Evolutionary conservation across 1,284 basidiomycete species (phyloP).

Genomic region (Cerrena zonata): DNA sequence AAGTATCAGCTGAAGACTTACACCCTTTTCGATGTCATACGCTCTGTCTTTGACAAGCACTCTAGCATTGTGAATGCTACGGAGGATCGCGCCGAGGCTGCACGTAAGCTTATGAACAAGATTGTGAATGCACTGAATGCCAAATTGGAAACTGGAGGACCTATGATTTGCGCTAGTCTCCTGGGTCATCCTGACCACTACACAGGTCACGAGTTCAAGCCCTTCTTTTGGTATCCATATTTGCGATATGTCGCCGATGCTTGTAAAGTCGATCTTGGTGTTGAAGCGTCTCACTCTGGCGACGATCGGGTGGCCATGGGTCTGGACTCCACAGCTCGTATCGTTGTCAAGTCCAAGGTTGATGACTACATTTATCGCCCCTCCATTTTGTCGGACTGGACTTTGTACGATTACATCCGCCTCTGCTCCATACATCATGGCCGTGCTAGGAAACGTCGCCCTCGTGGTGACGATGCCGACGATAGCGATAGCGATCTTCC

Average conservation of each 20-base stretch:
- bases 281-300: neutral
- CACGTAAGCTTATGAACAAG: constrained; percentile 6
- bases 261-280: neutral
- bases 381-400: neutral
- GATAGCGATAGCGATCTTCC: too few species aligned
- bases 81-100: constrained; percentile 2
- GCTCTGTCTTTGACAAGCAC: constrained; percentile 22
- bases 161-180: constrained; percentile 26
- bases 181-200: constrained; percentile 17
- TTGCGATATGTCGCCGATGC: constrained; percentile 2
- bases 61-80: constrained; percentile 13
- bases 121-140: constrained; percentile 26
- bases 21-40: constrained; percentile 29
- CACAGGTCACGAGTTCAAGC: constrained; percentile 21
- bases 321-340: neutral
- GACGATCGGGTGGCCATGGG: constrained; percentile 4
- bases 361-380: constrained; percentile 12
- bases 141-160: constrained; percentile 28
- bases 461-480: too few species aligned
- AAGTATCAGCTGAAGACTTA: constrained; percentile 32
- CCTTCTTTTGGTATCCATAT: constrained; percentile 25
- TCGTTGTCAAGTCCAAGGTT: neutral
- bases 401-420: too few species aligned
- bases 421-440: too few species aligned
- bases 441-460: too few species aligned